Evolutionary conservation across 2,329 filamentous ascomycete species (phyloP).

Genomic region (Rutstroemia sp.): DNA sequence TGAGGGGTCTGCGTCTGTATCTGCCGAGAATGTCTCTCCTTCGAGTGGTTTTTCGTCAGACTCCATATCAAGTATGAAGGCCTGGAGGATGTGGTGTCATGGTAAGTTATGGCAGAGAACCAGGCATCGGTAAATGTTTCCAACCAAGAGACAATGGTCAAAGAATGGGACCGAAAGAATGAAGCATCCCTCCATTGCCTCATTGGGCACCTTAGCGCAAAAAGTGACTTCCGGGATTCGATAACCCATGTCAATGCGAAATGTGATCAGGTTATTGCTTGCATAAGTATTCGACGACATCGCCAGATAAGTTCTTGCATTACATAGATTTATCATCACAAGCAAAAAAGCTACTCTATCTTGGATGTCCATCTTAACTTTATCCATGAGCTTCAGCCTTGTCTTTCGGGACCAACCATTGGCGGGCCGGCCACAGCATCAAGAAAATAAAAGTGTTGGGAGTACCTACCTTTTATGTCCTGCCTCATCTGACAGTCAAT

Average conservation of each 20-base stretch:
- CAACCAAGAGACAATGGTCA: background rate
- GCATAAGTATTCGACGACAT: no score
- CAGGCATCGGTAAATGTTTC: background rate
- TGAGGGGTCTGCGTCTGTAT: background rate
- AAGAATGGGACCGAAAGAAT: background rate
- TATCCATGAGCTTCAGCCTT: background rate
- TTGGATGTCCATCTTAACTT: background rate
- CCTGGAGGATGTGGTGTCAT: constrained; percentile 19
- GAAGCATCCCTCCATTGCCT: background rate
- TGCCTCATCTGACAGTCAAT: background rate
- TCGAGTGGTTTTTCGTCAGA: constrained; percentile 20
- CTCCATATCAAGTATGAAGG: constrained; percentile 26
- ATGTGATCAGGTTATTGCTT: no score
- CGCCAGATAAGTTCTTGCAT: no score
- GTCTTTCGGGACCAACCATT: background rate
- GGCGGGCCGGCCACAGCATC: background rate
- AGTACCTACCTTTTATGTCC: no score
- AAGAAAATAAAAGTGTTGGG: background rate
- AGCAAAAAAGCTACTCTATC: background rate
- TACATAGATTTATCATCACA: background rate
- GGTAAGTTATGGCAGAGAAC: constrained; percentile 9
- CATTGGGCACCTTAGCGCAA: background rate
- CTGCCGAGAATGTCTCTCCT: constrained; percentile 8
- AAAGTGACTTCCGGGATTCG: background rate
- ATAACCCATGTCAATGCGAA: no score